Percentiles rank a stretch among this genome's conserved stretches.
phyloP scores from a whole-genome alignment of 2,329 filamentous ascomycete genomes.

The Pseudogymnoascus sp. region DNA sequence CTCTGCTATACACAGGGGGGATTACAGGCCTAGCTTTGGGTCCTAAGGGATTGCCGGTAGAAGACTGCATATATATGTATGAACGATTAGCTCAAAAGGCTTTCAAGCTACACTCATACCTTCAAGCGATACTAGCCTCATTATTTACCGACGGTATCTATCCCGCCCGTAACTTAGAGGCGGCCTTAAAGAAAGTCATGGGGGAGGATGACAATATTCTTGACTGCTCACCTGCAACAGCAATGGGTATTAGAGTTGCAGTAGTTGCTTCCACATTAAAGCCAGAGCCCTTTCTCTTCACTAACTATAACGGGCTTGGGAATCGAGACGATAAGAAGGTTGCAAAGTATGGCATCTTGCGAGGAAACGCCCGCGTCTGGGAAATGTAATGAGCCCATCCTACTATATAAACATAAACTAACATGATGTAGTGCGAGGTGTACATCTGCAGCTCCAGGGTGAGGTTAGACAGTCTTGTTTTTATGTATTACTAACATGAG shows the following conservation, averaged over 20 bases:
- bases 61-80: slow-evolving; percentile 17
- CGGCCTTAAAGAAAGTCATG: slow-evolving; percentile 17
- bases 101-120: slow-evolving; percentile 13
- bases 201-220: slow-evolving; percentile 16
- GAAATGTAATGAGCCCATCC: slow-evolving; percentile 15
- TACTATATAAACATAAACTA: neutral
- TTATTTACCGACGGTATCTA: slow-evolving; percentile 20
- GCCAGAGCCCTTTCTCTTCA: slow-evolving; percentile 18
- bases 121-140: slow-evolving; percentile 10
- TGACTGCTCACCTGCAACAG: slow-evolving; percentile 16
- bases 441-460: slow-evolving; percentile 19
- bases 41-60: slow-evolving; percentile 13
- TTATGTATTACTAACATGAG: neutral
- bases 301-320: slow-evolving; percentile 23
- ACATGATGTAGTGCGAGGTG: slow-evolving; percentile 17
- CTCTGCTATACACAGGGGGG: slow-evolving; percentile 11
- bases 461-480: neutral
- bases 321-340: slow-evolving; percentile 11
- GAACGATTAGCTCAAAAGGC: slow-evolving; percentile 16
- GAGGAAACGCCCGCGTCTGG: slow-evolving; percentile 16
- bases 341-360: slow-evolving; percentile 16
- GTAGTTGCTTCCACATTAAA: slow-evolving; percentile 16
- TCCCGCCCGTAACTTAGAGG: slow-evolving; percentile 17
- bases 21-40: slow-evolving; percentile 18
- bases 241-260: slow-evolving; percentile 18